Evolutionary conservation across 495 filamentous ascomycete species (phyloP).

Genomic region (Astrothelium subdiscretum): DNA sequence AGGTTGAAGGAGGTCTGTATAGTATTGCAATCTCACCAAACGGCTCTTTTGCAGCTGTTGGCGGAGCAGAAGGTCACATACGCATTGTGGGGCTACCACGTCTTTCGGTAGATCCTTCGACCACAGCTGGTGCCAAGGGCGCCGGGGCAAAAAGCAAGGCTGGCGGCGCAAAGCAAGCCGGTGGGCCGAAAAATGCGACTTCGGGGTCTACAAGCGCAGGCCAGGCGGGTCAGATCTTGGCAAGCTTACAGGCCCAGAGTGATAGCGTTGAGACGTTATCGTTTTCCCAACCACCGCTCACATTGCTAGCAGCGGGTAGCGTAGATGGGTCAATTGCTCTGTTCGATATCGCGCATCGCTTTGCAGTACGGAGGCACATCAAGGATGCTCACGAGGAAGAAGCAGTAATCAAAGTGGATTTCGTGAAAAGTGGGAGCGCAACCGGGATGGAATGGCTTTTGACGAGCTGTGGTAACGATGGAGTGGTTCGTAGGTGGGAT

Average conservation of each 20-base stretch:
- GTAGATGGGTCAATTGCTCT: slow-evolving; percentile 86
- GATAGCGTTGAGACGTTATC: slow-evolving; percentile 79
- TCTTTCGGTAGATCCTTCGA: slow-evolving; percentile 33
- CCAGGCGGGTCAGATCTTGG: slow-evolving; percentile 71
- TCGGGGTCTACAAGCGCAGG: slow-evolving; percentile 32
- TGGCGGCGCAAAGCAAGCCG: slow-evolving; percentile 23
- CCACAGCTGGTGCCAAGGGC: slow-evolving; percentile 29
- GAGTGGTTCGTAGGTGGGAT: slow-evolving; percentile 80
- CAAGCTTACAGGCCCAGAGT: slow-evolving; percentile 53
- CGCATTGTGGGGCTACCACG: slow-evolving; percentile 75
- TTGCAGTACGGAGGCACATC: slow-evolving; percentile 70
- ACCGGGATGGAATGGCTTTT: slow-evolving; percentile 46
- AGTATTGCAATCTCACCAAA: slow-evolving; percentile 69
- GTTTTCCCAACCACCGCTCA: slow-evolving; percentile 64
- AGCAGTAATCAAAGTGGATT: slow-evolving; percentile 86
- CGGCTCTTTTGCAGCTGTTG: slow-evolving; percentile 68
- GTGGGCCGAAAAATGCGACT: slow-evolving; percentile 10
- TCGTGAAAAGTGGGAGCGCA: slow-evolving; percentile 42
- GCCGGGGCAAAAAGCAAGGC: slow-evolving; percentile 36
- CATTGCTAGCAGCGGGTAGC: slow-evolving; percentile 73
- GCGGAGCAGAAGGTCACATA: slow-evolving; percentile 76
- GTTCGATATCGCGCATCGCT: slow-evolving; percentile 73
- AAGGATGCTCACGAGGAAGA: slow-evolving; percentile 69
- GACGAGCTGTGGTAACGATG: slow-evolving; percentile 77
- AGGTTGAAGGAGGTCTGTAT: slow-evolving; percentile 82